phyloP scores from a whole-genome alignment of 345 rosid genomes.

The Citropsis articulata region DNA sequence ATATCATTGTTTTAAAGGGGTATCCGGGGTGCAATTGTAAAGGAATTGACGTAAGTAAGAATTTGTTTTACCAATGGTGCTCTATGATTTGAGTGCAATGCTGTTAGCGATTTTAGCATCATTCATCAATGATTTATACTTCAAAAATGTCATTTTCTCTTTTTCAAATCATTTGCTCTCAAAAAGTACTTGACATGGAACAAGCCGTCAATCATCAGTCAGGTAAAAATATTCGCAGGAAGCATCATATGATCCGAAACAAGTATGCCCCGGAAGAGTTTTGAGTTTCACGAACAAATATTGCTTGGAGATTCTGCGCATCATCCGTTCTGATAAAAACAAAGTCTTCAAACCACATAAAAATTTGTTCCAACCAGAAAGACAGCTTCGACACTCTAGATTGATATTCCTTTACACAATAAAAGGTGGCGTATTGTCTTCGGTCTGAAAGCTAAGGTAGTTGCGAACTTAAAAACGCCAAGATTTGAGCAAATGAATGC shows the following conservation, averaged over 20 bases:
- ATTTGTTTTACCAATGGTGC: conserved; percentile 16
- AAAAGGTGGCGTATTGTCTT: background rate
- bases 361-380: background rate
- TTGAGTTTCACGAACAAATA: background rate
- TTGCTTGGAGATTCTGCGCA: background rate
- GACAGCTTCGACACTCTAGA: background rate
- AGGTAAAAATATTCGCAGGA: background rate
- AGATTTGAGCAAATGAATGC: conserved; percentile 3
- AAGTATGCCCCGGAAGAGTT: background rate
- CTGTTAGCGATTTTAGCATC: background rate
- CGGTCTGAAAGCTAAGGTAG: background rate
- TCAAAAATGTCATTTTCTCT: too few relatives aligned
- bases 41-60: conserved; percentile 18
- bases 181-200: background rate
- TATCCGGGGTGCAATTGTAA: conserved; percentile 6
- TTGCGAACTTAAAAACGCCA: background rate
- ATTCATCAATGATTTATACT: background rate
- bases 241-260: background rate
- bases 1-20: background rate
- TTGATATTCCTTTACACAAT: background rate
- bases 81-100: background rate
- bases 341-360: background rate
- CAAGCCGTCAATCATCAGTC: background rate
- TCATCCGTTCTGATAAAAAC: background rate
- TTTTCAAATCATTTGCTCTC: background rate